Evolutionary conservation across 2,329 filamentous ascomycete species (phyloP).

Genomic region (Talaromyces sp.): DNA sequence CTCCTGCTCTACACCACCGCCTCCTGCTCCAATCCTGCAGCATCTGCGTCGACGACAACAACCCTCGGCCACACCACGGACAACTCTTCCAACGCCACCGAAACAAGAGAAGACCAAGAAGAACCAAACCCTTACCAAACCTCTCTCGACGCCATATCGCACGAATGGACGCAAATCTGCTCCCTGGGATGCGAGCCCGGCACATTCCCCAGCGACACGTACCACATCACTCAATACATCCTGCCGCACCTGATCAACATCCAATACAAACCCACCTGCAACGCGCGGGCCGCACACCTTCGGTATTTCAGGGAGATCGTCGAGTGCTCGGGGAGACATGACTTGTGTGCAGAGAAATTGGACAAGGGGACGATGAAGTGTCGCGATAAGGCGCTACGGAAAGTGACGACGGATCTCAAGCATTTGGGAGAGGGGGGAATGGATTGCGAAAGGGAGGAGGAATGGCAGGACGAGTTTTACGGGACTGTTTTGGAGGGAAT

Average conservation of each 20-base stretch:
- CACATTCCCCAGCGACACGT: constrained; percentile 14
- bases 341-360: constrained; percentile 12
- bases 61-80: not conserved
- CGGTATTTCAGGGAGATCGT: constrained; percentile 10
- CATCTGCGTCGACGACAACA: constrained; percentile 1
- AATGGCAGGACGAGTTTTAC: constrained; percentile 14
- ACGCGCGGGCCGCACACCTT: constrained; percentile 4
- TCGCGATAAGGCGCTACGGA: constrained; percentile 11
- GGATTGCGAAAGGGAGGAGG: constrained; percentile 14
- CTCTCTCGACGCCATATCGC: constrained; percentile 13
- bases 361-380: constrained; percentile 15
- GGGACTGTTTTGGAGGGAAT: constrained; percentile 10
- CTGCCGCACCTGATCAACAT: constrained; percentile 13
- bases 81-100: not conserved
- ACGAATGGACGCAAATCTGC: constrained; percentile 17
- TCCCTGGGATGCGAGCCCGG: constrained; percentile 11
- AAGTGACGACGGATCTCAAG: constrained; percentile 12
- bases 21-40: not conserved
- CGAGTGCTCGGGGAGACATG: constrained; percentile 9
- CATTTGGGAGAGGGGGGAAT: constrained; percentile 15
- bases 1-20: not conserved
- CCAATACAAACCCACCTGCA: constrained; percentile 15
- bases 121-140: not conserved
- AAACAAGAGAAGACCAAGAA: not conserved
- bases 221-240: constrained; percentile 9